These are phyloP conservation scores for Kwoniella shandongensis DNA, from an alignment of 768 basidiomycete species.

Conservation along the genomic window DNA sequence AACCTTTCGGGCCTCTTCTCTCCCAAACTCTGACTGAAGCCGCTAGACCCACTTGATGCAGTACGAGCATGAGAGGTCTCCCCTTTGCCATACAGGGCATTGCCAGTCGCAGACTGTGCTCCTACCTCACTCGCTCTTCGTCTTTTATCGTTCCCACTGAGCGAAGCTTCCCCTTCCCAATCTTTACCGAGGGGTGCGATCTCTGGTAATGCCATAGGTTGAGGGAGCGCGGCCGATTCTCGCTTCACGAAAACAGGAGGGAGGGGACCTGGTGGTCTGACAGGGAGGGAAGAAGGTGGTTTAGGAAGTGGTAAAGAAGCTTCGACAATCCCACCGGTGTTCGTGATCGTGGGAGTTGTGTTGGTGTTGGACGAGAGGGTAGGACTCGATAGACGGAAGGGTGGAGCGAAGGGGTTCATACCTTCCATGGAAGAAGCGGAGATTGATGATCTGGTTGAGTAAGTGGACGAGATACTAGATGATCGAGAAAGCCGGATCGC, in stretches of 20 bases:
- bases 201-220: conserved; percentile 38
- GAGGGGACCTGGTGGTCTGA: conserved; percentile 29
- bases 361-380: conserved; percentile 3
- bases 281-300: conserved; percentile 24
- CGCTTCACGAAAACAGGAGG: conserved; percentile 41
- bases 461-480: conserved; percentile 9
- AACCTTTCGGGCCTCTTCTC: conserved; percentile 33
- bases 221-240: conserved; percentile 40
- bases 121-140: conserved; percentile 31
- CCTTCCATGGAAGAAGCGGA: conserved; percentile 5
- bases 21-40: background rate
- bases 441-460: background rate
- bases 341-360: conserved; percentile 24
- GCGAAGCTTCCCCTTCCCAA: conserved; percentile 34
- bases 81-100: background rate
- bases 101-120: background rate
- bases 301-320: conserved; percentile 8
- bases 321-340: background rate
- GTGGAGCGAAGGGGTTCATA: conserved; percentile 34
- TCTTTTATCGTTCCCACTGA: conserved; percentile 39
- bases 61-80: background rate
- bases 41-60: conserved; percentile 1
- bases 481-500: background rate
- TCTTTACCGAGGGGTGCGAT: conserved; percentile 35
- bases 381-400: conserved; percentile 29